These are phyloP conservation scores for Vitis rupestris DNA, from an alignment of 164 flowering plant genomes.

Conservation along the genomic window DNA sequence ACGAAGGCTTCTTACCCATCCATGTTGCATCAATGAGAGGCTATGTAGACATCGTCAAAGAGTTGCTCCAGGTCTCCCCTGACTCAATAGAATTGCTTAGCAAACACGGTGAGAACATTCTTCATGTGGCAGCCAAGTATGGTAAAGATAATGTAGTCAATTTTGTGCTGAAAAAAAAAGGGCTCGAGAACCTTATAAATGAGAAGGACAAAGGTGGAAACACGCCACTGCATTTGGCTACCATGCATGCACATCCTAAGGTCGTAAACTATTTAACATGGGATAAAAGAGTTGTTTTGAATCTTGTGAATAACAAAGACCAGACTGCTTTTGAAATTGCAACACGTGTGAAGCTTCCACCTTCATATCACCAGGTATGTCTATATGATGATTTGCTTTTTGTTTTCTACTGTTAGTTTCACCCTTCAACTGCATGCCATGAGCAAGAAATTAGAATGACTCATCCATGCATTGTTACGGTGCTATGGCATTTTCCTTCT, in stretches of 20 bases:
- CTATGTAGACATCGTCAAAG: neutral
- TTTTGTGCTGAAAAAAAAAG: neutral
- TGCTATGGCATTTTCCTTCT: too few relatives aligned
- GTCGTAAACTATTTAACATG: neutral
- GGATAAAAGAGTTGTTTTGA: too few relatives aligned
- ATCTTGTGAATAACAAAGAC: too few relatives aligned
- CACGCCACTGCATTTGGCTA: constrained; percentile 22
- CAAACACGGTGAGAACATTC: constrained; percentile 4
- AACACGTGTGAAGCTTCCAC: too few relatives aligned
- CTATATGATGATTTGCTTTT: too few relatives aligned
- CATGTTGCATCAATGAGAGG: constrained; percentile 13
- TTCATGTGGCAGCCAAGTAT: constrained; percentile 18
- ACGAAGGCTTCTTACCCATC: neutral
- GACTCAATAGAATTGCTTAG: constrained; percentile 6
- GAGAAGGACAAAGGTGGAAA: constrained; percentile 11
- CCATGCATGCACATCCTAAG: neutral
- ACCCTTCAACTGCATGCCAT: too few relatives aligned
- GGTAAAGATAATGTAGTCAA: constrained; percentile 8
- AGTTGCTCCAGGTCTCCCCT: constrained; percentile 2
- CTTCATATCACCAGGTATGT: too few relatives aligned
- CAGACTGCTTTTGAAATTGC: too few relatives aligned
- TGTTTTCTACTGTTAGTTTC: too few relatives aligned
- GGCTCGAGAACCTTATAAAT: constrained; percentile 3
- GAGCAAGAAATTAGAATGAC: too few relatives aligned
- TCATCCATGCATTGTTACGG: too few relatives aligned